Percentiles rank a stretch among this genome's conserved stretches.
These are phyloP conservation scores for Flagelloscypha sp. DNA, from an alignment of 768 basidiomycete species.

Conservation along the genomic window DNA sequence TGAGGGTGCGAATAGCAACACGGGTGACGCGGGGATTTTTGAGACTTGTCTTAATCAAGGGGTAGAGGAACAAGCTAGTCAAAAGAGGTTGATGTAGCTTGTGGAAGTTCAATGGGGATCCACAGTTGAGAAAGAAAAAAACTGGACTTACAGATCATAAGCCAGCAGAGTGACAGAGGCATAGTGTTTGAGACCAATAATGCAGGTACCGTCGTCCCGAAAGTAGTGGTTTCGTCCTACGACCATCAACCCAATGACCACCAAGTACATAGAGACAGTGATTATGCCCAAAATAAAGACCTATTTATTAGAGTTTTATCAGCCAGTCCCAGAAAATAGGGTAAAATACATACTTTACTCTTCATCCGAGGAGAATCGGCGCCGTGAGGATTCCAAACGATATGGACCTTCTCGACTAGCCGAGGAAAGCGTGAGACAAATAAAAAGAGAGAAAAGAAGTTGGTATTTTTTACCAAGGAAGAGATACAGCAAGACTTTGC, in stretches of 20 bases:
- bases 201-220: conserved; percentile 19
- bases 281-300: conserved; percentile 19
- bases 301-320: too few species aligned
- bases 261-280: conserved; percentile 15
- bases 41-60: conserved; percentile 19
- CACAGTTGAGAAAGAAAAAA: conserved; percentile 15
- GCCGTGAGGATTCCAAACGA: conserved; percentile 18
- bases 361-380: conserved; percentile 17
- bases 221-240: conserved; percentile 17
- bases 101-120: neutral
- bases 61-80: conserved; percentile 28
- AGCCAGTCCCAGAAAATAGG: too few species aligned
- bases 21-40: conserved; percentile 17
- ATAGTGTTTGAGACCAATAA: conserved; percentile 14
- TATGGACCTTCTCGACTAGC: conserved; percentile 21
- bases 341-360: too few species aligned
- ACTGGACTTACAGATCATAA: conserved; percentile 8
- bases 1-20: conserved; percentile 26
- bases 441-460: conserved; percentile 1
- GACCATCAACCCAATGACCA: conserved; percentile 19
- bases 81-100: conserved; percentile 19
- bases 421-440: neutral
- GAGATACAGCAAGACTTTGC: conserved; percentile 24
- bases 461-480: conserved; percentile 19
- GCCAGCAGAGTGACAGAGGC: conserved; percentile 11